Evolutionary conservation across 2,329 filamentous ascomycete species (phyloP).

Genomic region (Myriosclerotinia curreyana): DNA sequence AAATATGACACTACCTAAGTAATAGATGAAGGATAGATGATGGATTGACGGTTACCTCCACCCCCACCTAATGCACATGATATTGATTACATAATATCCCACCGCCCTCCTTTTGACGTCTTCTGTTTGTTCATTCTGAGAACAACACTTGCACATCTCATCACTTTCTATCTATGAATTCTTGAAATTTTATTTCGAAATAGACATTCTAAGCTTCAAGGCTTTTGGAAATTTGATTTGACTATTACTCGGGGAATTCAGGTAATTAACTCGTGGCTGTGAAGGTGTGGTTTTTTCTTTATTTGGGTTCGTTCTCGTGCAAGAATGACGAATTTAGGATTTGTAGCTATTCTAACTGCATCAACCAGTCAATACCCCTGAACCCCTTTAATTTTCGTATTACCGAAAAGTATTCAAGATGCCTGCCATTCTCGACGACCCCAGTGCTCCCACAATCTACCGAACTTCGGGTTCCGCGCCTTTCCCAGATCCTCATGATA

Average conservation of each 20-base stretch:
- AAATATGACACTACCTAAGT: too few species aligned
- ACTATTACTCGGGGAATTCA: slow-evolving; percentile 1
- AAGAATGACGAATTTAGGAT: not conserved
- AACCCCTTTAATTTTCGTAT: slow-evolving; percentile 14
- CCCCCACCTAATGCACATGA: not conserved
- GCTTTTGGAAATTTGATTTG: not conserved
- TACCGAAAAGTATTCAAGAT: slow-evolving; percentile 40
- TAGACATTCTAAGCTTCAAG: not conserved
- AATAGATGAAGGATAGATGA: too few species aligned
- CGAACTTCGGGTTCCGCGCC: slow-evolving; percentile 52
- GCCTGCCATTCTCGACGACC: slow-evolving; percentile 62
- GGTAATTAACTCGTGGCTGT: not conserved
- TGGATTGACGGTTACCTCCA: not conserved
- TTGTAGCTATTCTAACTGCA: slow-evolving; percentile 12
- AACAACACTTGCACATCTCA: slow-evolving; percentile 23
- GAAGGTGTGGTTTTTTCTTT: not conserved
- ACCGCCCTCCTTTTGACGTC: not conserved
- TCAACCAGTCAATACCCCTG: slow-evolving; percentile 2
- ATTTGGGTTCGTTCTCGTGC: slow-evolving; percentile 2
- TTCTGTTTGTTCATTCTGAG: slow-evolving; percentile 24
- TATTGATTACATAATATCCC: slow-evolving; percentile 1
- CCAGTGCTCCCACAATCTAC: slow-evolving; percentile 53
- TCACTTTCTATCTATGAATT: slow-evolving; percentile 10
- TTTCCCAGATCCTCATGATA: slow-evolving; percentile 50
- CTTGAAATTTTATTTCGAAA: not conserved